Evolutionary conservation across 2,329 filamentous ascomycete genomes (phyloP), one percentile per base, ranked within the genome.

Genomic region (Penicillium griseofulvum): DNA sequence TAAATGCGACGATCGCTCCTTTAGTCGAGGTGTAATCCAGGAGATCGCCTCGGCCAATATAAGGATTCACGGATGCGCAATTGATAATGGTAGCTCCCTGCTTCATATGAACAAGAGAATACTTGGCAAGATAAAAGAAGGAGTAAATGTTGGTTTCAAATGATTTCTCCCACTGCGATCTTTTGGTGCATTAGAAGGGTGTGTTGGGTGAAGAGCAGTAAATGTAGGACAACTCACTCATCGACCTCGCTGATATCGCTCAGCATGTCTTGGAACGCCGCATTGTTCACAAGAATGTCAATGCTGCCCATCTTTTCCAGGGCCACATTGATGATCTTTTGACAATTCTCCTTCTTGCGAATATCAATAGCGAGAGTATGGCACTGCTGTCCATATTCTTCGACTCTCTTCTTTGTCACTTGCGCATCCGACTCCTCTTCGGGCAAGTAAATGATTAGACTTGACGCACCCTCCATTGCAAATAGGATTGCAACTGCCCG

Each of bases 131-230:
- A 76, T 86, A 93, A 79, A 91, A 94, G 77, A 85, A 87, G 4
- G 88, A 83, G 72, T 93, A 87, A 66, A 94, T 91, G 76, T 94
- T 95, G 45, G 86, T 89, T 73, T 90, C 81, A 75, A 95, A 93
- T 0, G 89, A 93, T 56, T 86, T 79, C 49, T 87, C 65, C 89
- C 89, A 94, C 76, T 94, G 89, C 5, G 90, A 87, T 67, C 84
- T 87, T 55, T 29, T 26, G 7, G 11, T 14, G 7, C 4, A 17
- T 55, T 39, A 55, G 52, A n/a, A 33, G 17, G 7, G 17, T 45
- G 5, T 1, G 17, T 31, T 17, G 11, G 14, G 10, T 12, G 19
- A 19, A 11, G 12, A 22, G 5, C 11, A 19, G 5, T 16, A 5
- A 19, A 33, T 12, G 3, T 29, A 22, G 2, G 38, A 10, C 14